Conservation (phyloP, 2,329 filamentous ascomycete genomes). For the Graphilbum fragrans region DNA sequence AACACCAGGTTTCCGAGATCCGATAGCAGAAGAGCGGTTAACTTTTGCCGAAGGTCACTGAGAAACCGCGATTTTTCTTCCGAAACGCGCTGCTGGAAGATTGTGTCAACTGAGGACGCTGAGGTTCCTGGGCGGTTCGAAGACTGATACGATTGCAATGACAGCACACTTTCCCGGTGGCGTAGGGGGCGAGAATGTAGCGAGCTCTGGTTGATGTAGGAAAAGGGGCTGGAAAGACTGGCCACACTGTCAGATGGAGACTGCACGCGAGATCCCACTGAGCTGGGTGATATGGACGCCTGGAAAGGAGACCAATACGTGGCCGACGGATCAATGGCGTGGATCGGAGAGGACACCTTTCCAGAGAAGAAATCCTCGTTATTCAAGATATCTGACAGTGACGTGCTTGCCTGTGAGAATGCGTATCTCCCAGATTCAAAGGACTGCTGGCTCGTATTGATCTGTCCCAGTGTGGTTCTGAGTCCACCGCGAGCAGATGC, state of each 20-base stretch:
- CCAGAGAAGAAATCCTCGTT: conserved; percentile 57
- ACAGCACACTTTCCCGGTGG: conserved; percentile 14
- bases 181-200: conserved; percentile 25
- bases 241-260: conserved; percentile 51
- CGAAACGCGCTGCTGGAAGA: conserved; percentile 46
- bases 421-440: conserved; percentile 56
- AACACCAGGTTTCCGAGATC: conserved; percentile 82
- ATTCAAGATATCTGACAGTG: conserved; percentile 54
- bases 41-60: conserved; percentile 60
- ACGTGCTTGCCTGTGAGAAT: conserved; percentile 41
- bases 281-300: conserved; percentile 49
- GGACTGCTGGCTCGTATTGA: conserved; percentile 55
- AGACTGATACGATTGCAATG: background rate
- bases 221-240: conserved; percentile 41
- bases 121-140: conserved; percentile 48
- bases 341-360: conserved; percentile 51
- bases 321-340: conserved; percentile 61
- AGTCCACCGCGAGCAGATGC: conserved; percentile 41
- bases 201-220: conserved; percentile 26
- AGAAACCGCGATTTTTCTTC: conserved; percentile 72
- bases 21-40: conserved; percentile 77
- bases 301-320: conserved; percentile 90
- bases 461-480: conserved; percentile 41
- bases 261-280: conserved; percentile 45
- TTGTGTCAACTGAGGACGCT: conserved; percentile 55